Evolutionary conservation across 1,284 basidiomycete species (phyloP), one percentile per base, ranked within the genome.

Genomic region (Mycosarcoma maydis): DNA sequence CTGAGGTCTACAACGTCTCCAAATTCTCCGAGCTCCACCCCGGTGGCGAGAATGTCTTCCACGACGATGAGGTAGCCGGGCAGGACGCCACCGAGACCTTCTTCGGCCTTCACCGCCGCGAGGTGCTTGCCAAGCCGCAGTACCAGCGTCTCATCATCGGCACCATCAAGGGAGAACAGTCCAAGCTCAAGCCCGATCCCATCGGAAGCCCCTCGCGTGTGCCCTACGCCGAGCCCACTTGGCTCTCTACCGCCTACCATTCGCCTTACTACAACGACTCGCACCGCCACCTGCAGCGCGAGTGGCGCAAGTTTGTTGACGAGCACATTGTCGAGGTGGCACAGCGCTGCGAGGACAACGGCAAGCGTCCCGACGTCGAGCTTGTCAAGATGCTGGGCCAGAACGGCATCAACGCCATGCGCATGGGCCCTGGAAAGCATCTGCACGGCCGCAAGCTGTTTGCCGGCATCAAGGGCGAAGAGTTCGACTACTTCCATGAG

Each of bases 401-500:
- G 19, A 57, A 76, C 43, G 74, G 70, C 29, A 74, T 80, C 49
- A 78, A 78, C 41, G 78, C 75, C 23, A 77, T 66, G 60, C 65
- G 76, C 22, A 77, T 97, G 82, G 94, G 94, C 17, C 87, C 87
- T 4, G 86, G 85, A 17, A 86, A 86, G 77, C 93, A 96, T 77
- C 84, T 98, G 30, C 85, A 91, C 77, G 94, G 93, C 4, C 86
- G 88, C 24, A 87, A 86, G 24, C 85, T 97, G 14, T 90, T 94
- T 86, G 87, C 88, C 59, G 94, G 90, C 6, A 89, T 96, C 62
- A 90, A 88, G 75, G 91, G 92, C 8, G 94, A 96, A 82, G 88
- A 95, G 77, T 90, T 90, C 75, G 88, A 92, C 78, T 91, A 91
- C 79, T 92, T 92, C 85, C 90, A 91, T 77, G 91, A 92, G 83